Conservation (phyloP, 257 asterid genomes). For the Jacaranda copaia region DNA sequence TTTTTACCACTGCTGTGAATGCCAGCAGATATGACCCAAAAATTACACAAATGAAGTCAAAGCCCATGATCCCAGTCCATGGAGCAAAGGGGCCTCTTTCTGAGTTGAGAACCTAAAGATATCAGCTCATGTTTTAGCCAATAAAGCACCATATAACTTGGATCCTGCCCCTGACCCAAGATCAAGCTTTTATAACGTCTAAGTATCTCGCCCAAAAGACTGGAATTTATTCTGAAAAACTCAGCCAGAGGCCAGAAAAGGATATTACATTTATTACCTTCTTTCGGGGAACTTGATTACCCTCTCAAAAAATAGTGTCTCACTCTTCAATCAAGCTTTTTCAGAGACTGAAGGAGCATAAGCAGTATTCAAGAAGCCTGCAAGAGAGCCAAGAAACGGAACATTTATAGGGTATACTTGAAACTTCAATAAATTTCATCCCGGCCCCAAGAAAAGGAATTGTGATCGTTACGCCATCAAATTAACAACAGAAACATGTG, state of each 20-base stretch:
- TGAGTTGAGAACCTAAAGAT: constrained; percentile 13
- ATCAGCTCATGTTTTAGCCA: constrained; percentile 21
- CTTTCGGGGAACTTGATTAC: constrained; percentile 18
- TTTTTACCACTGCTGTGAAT: constrained; percentile 8
- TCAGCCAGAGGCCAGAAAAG: neutral
- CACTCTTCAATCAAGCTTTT: constrained; percentile 28
- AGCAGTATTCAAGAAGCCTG: constrained; percentile 17
- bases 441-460: constrained; percentile 9
- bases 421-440: constrained; percentile 22
- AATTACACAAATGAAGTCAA: constrained; percentile 28
- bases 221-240: neutral
- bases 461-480: constrained; percentile 25
- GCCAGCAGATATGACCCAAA: constrained; percentile 18
- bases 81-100: constrained; percentile 1
- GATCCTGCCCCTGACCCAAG: constrained; percentile 6
- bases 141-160: constrained; percentile 21
- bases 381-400: constrained; percentile 9
- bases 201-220: constrained; percentile 3
- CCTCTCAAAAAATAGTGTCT: constrained; percentile 22
- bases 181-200: neutral
- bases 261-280: neutral
- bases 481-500: constrained; percentile 31
- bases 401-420: neutral
- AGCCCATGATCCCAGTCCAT: constrained; percentile 16
- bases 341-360: neutral